Conservation (phyloP, 768 basidiomycete genomes). For the Naganishia onofrii region DNA sequence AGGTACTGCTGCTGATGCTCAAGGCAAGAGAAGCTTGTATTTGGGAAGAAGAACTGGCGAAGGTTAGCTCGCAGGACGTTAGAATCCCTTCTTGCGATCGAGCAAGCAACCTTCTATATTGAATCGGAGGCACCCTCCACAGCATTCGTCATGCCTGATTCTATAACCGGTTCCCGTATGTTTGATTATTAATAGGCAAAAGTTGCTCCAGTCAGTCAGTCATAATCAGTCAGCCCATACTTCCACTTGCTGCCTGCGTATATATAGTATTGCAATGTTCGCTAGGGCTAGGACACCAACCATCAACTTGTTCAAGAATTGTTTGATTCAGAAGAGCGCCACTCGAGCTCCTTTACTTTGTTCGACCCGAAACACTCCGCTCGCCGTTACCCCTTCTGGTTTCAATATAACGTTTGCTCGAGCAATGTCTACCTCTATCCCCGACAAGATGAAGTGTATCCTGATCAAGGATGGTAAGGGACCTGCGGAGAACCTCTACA, state of each 20-base stretch:
- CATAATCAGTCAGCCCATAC: no score
- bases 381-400: neutral
- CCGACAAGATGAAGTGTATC: conserved; percentile 67
- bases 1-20: neutral
- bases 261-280: conserved; percentile 1
- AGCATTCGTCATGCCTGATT: conserved; percentile 1
- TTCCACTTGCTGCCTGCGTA: neutral
- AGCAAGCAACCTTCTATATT: no score
- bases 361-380: neutral
- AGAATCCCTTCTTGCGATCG: neutral
- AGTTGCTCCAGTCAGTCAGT: no score
- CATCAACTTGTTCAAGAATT: neutral
- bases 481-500: conserved; percentile 70
- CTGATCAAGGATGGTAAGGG: conserved; percentile 74
- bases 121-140: neutral
- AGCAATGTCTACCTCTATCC: conserved; percentile 20
- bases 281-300: neutral
- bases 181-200: conserved; percentile 1
- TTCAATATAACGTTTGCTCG: neutral
- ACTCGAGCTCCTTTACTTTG: neutral
- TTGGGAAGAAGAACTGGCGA: no score
- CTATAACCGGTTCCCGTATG: neutral
- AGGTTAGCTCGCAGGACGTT: no score
- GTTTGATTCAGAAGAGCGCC: neutral
- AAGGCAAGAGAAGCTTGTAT: neutral